These are phyloP conservation scores for Tolypocladium album DNA, from an alignment of 2,329 filamentous ascomycete species.

Conservation along the genomic window DNA sequence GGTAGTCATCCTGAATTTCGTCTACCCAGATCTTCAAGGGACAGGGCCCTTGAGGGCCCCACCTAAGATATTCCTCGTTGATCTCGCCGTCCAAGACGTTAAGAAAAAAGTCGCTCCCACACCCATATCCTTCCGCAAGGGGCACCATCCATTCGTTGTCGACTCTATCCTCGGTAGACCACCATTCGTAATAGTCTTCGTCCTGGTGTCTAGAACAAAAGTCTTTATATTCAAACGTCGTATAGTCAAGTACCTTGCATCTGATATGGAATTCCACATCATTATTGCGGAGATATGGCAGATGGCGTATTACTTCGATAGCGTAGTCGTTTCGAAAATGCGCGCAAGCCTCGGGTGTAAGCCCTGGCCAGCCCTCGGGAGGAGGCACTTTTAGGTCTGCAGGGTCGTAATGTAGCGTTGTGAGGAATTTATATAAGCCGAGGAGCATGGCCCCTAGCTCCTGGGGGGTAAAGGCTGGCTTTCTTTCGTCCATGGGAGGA, in stretches of 20 bases:
- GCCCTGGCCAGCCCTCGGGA: constrained; percentile 19
- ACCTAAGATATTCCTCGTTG: not conserved
- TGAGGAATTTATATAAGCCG: constrained; percentile 19
- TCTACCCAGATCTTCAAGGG: constrained; percentile 10
- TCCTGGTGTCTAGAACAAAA: not conserved
- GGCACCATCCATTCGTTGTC: not conserved
- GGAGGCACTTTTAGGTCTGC: constrained; percentile 16
- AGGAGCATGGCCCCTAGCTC: constrained; percentile 11
- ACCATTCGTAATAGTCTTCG: not conserved
- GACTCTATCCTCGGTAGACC: not conserved
- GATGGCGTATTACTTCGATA: constrained; percentile 13
- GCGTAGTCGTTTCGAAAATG: constrained; percentile 15
- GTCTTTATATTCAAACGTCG: not conserved
- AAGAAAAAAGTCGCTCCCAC: not conserved
- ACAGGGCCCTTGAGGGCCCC: not conserved
- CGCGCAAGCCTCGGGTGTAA: constrained; percentile 8
- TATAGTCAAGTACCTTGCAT: not conserved
- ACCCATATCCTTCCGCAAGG: not conserved
- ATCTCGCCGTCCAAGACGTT: not conserved
- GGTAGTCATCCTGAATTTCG: constrained; percentile 13
- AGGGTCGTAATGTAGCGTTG: constrained; percentile 17
- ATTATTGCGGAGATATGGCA: constrained; percentile 13
- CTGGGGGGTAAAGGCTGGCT: not conserved
- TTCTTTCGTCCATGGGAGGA: not conserved
- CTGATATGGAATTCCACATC: constrained; percentile 4